Evolutionary conservation across 2,329 filamentous ascomycete species (phyloP), one percentile per base, ranked within the genome.

Genomic region (Pochonia chlamydosporia): DNA sequence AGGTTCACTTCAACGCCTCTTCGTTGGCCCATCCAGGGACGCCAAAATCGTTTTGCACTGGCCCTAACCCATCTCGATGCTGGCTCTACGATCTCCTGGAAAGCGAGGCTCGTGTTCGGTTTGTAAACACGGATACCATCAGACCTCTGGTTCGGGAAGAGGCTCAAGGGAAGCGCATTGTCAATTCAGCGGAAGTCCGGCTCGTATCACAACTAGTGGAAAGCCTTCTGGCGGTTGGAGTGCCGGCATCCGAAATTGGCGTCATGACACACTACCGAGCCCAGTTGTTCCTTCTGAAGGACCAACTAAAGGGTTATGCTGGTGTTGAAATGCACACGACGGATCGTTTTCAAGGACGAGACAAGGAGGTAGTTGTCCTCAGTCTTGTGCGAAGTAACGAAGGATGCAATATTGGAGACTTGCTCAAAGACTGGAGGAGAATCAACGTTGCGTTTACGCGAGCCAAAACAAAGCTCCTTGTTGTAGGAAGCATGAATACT

Each of bases 251-350:
- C 0, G 86, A 92, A 44, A 90, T 99, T 48, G 93, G 93, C 40
- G 86, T 99, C 55, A 96, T 99, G 71, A 96, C 93, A 14, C 90
- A 96, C 66, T 99, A 99, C 67, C 87, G 93, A 49, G 91, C 87
- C 5, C 93, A 99, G 65, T 81, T 99, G 2, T 84, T 89, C 0
- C 73, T 96, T 3, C 75, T 99, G 1, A 87, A 88, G 54, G 81
- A 91, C 51, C 76, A 75, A 10, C 78, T 96, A 28, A 79, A 81
- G 26, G 72, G 69, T 36, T 67, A 75, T 56, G 48, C 73, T 0
- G 78, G 79, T 2, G 82, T 99, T 2, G 93, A 99, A 67, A 90
- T 97, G 78, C 90, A 99, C 66, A 97, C 93, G 0, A 91, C 93
- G 3, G 93, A 99, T 67, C 89, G 92, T 39, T 99, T 96, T 66